Evolutionary conservation across 73 alveolate genomes (phyloP).

Genomic region (Durusdinium trenchii): DNA sequence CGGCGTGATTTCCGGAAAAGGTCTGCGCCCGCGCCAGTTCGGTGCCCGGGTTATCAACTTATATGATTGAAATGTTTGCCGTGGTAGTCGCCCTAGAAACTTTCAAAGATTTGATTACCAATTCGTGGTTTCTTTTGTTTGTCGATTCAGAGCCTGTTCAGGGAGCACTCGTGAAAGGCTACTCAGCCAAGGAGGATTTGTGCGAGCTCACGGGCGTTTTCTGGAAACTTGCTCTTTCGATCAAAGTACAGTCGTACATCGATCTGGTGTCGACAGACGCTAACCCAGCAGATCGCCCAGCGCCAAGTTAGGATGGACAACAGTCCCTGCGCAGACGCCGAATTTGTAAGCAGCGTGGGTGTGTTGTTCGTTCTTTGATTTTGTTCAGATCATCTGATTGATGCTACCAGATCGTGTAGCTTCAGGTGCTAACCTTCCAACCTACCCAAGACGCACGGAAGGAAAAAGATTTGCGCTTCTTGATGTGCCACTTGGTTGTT

Average conservation of each 20-base stretch:
- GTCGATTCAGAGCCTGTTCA: constrained; percentile 20
- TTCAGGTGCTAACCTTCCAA: too few species aligned
- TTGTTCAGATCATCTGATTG: too few species aligned
- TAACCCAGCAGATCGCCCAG: too few species aligned
- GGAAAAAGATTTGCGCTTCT: too few species aligned
- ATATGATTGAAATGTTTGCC: not conserved
- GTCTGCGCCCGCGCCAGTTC: not conserved
- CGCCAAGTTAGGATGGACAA: too few species aligned
- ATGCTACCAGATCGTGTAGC: too few species aligned
- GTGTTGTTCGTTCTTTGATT: too few species aligned
- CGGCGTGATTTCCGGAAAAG: not conserved
- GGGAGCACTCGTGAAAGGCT: constrained; percentile 29
- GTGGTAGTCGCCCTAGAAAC: not conserved
- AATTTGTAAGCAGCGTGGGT: too few species aligned
- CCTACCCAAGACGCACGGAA: too few species aligned
- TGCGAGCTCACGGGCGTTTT: not conserved
- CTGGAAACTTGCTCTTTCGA: not conserved
- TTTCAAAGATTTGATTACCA: not conserved
- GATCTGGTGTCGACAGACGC: constrained; percentile 7
- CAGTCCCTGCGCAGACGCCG: too few species aligned
- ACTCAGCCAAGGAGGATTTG: not conserved
- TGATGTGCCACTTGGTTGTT: too few species aligned
- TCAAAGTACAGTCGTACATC: not conserved
- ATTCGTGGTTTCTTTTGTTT: not conserved
- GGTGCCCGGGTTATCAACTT: not conserved